Evolutionary conservation across 2,329 filamentous ascomycete species (phyloP).

Genomic region (Fusarium brevicatenulatum): DNA sequence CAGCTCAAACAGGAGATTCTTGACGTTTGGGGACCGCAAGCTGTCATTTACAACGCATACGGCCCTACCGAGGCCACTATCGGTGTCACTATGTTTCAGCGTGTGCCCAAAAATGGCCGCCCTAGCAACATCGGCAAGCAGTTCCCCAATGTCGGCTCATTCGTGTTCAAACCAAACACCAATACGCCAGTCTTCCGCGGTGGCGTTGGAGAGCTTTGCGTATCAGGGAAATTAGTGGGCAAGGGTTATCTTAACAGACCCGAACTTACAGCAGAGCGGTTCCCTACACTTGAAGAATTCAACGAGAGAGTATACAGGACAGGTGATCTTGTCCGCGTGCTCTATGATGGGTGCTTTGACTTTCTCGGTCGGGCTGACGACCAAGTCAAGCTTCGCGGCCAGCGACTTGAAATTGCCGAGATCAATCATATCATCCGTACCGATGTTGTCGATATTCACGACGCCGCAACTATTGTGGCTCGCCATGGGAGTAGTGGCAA

Average conservation of each 20-base stretch:
- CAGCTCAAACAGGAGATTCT: slow-evolving; percentile 89
- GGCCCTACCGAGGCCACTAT: slow-evolving; percentile 95
- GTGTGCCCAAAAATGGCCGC: slow-evolving; percentile 80
- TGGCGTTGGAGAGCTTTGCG: slow-evolving; percentile 86
- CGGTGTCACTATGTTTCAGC: slow-evolving; percentile 88
- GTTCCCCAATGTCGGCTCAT: slow-evolving; percentile 88
- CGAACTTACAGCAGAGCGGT: slow-evolving; percentile 80
- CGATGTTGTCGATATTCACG: slow-evolving; percentile 65
- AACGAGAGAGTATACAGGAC: slow-evolving; percentile 81
- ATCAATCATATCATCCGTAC: slow-evolving; percentile 85
- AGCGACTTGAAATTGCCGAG: slow-evolving; percentile 88
- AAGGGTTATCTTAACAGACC: slow-evolving; percentile 86
- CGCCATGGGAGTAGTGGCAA: slow-evolving; percentile 78
- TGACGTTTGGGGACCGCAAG: slow-evolving; percentile 81
- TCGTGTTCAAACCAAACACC: slow-evolving; percentile 77
- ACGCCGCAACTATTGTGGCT: slow-evolving; percentile 79
- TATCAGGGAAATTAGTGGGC: slow-evolving; percentile 87
- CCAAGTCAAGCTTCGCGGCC: slow-evolving; percentile 90
- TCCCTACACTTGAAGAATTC: slow-evolving; percentile 70
- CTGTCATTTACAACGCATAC: slow-evolving; percentile 91
- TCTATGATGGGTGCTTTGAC: slow-evolving; percentile 84
- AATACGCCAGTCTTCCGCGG: slow-evolving; percentile 78
- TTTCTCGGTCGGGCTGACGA: slow-evolving; percentile 91
- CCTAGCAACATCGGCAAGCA: slow-evolving; percentile 88
- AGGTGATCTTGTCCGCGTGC: slow-evolving; percentile 84